Percentiles rank a stretch among this genome's conserved stretches.
These are phyloP conservation scores for Sutorius australiensis DNA, from an alignment of 768 basidiomycete species.

Conservation along the genomic window DNA sequence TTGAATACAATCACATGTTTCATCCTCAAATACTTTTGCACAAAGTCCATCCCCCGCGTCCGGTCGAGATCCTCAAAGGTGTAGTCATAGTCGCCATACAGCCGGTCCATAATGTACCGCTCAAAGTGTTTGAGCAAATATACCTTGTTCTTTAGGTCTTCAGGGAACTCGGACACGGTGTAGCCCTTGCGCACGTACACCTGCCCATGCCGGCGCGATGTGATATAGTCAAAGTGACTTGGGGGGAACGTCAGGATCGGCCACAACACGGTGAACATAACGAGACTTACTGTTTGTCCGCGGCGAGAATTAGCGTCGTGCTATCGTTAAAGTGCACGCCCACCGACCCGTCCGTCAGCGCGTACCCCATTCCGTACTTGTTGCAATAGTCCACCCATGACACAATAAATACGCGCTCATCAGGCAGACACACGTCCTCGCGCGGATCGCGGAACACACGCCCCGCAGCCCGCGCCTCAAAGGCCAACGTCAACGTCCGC, in stretches of 20 bases:
- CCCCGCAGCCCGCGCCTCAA: slow-evolving; percentile 62
- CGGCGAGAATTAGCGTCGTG: slow-evolving; percentile 77
- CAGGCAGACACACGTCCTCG: slow-evolving; percentile 48
- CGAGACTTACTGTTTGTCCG: slow-evolving; percentile 74
- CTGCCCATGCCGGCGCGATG: slow-evolving; percentile 59
- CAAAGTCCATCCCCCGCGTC: slow-evolving; percentile 88
- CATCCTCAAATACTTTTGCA: slow-evolving; percentile 93
- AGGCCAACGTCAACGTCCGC: slow-evolving; percentile 51
- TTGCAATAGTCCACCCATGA: slow-evolving; percentile 99
- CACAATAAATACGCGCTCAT: slow-evolving; percentile 86
- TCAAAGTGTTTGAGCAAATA: slow-evolving; percentile 94
- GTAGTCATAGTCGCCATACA: slow-evolving; percentile 83
- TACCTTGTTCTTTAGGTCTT: slow-evolving; percentile 84
- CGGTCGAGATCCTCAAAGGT: slow-evolving; percentile 67
- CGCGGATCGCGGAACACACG: slow-evolving; percentile 65
- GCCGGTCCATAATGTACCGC: slow-evolving; percentile 86
- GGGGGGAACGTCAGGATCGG: not conserved
- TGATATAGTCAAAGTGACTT: slow-evolving; percentile 84
- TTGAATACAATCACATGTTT: slow-evolving; percentile 97
- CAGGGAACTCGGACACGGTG: slow-evolving; percentile 66
- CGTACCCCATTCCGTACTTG: slow-evolving; percentile 99
- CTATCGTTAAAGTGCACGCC: slow-evolving; percentile 98
- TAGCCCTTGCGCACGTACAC: slow-evolving; percentile 71
- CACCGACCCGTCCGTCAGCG: slow-evolving; percentile 90
- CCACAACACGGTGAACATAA: not conserved